A percentile compares a stretch with the other conserved stretches of the same genome.
Evolutionary conservation across 2,329 filamentous ascomycete genomes (phyloP).

Genomic region (Penicillium sp.): DNA sequence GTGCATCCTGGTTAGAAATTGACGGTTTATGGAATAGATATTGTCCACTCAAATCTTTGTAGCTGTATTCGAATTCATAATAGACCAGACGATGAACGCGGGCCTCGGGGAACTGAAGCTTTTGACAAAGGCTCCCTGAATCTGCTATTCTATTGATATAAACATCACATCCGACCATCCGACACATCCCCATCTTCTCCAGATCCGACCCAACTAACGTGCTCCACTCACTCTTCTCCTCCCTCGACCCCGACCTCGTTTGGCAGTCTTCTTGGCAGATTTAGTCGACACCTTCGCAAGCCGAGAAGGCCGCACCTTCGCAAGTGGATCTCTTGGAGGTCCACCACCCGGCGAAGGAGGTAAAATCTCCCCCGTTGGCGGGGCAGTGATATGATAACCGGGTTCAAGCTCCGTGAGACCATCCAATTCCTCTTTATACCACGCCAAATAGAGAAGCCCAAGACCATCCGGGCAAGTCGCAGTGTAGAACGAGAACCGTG

Average conservation of each 20-base stretch:
- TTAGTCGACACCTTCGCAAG: background rate
- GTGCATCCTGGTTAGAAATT: constrained; percentile 16
- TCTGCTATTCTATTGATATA: background rate
- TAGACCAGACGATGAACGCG: background rate
- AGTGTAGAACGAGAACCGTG: background rate
- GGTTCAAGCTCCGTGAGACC: background rate
- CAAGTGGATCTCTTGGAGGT: background rate
- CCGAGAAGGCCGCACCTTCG: background rate
- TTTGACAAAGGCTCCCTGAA: background rate
- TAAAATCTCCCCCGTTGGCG: background rate
- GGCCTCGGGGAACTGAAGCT: no score
- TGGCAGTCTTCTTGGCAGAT: background rate
- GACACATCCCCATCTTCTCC: background rate
- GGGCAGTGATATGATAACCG: background rate
- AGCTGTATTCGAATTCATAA: background rate
- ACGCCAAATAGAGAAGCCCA: background rate
- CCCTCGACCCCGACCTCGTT: background rate
- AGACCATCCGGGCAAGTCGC: background rate
- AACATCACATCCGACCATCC: background rate
- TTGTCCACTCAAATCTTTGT: background rate
- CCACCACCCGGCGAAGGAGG: background rate
- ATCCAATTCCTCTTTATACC: background rate
- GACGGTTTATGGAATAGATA: constrained; percentile 14
- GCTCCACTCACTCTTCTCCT: background rate
- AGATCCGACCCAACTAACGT: background rate